A percentile compares a stretch with the other conserved stretches of the same genome.
Conservation (phyloP, 2,329 filamentous ascomycete species). For the Cladosporium austrohemisphaericum region DNA sequence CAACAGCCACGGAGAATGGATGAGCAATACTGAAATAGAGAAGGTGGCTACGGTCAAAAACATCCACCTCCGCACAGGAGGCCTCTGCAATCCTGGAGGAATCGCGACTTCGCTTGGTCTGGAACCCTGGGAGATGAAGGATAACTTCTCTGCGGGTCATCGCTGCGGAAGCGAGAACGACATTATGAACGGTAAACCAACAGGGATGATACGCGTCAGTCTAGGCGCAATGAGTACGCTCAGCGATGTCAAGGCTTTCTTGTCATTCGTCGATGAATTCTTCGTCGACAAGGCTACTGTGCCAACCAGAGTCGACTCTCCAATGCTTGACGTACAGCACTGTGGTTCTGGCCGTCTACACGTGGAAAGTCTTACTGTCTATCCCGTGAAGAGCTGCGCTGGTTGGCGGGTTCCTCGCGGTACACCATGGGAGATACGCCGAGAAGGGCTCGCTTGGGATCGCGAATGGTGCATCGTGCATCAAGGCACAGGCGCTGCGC, state of each 20-base stretch:
- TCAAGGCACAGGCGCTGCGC: conserved; percentile 72
- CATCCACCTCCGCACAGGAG: conserved; percentile 83
- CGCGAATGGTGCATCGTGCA: conserved; percentile 95
- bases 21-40: conserved; percentile 80
- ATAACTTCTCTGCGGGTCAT: conserved; percentile 80
- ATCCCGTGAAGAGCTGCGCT: conserved; percentile 91
- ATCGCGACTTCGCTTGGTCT: conserved; percentile 70
- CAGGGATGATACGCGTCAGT: conserved; percentile 79
- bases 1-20: conserved; percentile 66
- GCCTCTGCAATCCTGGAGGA: conserved; percentile 88
- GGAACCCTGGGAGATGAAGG: conserved; percentile 74
- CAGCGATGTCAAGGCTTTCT: conserved; percentile 67
- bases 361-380: conserved; percentile 58
- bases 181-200: conserved; percentile 77
- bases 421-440: conserved; percentile 68
- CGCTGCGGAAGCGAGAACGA: conserved; percentile 82
- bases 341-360: conserved; percentile 28
- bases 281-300: conserved; percentile 26
- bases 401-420: conserved; percentile 66
- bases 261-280: conserved; percentile 40
- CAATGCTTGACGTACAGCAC: neutral
- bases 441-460: conserved; percentile 88
- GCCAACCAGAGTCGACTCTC: neutral
- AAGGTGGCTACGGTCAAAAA: conserved; percentile 74
- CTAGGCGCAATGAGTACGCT: conserved; percentile 85